Base-by-base conservation (phyloP, 2,329 filamentous ascomycete genomes). In the Shiraia sp. region DNA sequence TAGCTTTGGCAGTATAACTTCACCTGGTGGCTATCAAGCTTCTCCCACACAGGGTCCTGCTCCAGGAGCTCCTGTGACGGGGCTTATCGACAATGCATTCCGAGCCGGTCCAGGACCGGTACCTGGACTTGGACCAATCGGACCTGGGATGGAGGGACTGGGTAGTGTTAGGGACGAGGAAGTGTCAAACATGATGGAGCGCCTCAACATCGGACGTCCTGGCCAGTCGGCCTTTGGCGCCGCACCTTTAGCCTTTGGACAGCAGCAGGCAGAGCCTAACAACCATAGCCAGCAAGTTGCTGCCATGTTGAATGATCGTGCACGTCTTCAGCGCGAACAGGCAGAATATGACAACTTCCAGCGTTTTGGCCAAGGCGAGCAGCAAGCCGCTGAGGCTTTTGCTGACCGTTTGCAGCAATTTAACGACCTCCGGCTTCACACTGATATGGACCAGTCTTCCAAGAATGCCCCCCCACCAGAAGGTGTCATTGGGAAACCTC, bases 1-100 rank as follows among this genome's bases (percentile, higher is more conserved):
- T 15, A 97, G 92, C 72, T 96, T 93, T 65, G 90, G 92, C 13
- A 96, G 88, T 71, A 95, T 99, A 53, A 85, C 89, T 2, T 95
- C 90, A n/a, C 90, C 91, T 2, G 82, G 86, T 43, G 83, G 82
- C 9, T 85, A 83, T 61, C 81, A 85, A 55, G 77, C 80, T 38
- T 77, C 82, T 49, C 77, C 76, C 43, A 83, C 75, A 62, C 79
- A 79, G 52, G 71, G 61, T 17, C 66, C 72, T n/a, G 72, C 79
- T 12, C 72, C 79, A 12, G 65, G 59, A 32, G 59, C 60, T 27
- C 41, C 59, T 30, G 75, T 80, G 5, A 75, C 81, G 25, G 82
- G 82, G 26, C 91, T 91, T 66, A 89, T 90, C 55, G 90, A 95
- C 57, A 77, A 74, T 49, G 69, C 72, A 2, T 76, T 76, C 50